Percentiles rank a stretch among this genome's conserved stretches.
These are phyloP conservation scores for Ochetophila trinervis DNA, from an alignment of 306 rosid genomes.

Conservation along the genomic window DNA sequence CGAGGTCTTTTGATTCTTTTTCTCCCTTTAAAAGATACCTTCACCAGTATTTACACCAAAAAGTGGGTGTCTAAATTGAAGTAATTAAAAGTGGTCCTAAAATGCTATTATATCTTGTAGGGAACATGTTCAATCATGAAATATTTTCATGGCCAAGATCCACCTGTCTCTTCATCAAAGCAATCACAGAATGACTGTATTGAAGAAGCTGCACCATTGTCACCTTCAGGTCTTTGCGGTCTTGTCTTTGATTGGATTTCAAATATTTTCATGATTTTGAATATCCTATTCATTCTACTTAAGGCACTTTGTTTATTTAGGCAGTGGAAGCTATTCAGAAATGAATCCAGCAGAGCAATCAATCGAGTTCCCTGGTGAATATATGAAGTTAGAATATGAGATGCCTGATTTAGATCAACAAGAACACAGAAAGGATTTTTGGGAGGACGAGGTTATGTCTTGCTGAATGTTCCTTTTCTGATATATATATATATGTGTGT, in stretches of 20 bases:
- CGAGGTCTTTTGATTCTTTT: no score
- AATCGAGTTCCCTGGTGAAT: conserved; percentile 41
- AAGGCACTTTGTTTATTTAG: conserved; percentile 37
- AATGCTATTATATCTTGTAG: no score
- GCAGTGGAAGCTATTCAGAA: conserved; percentile 43
- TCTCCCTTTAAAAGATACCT: no score
- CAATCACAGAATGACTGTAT: conserved; percentile 33
- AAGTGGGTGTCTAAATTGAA: no score
- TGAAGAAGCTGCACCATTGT: conserved; percentile 47
- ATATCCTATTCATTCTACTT: conserved; percentile 20
- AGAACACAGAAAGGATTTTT: conserved; percentile 34
- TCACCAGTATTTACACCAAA: no score
- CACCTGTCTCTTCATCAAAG: conserved; percentile 37
- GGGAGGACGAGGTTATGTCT: conserved; percentile 30
- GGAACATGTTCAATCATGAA: conserved; percentile 78
- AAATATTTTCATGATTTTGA: not conserved
- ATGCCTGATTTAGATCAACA: conserved; percentile 41
- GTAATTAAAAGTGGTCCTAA: no score
- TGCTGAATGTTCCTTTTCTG: not conserved
- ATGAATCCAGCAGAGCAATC: conserved; percentile 37
- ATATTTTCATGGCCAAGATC: conserved; percentile 60
- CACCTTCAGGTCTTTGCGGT: conserved; percentile 58
- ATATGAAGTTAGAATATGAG: conserved; percentile 26
- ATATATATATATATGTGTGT: no score
- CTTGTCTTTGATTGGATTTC: conserved; percentile 11